These are phyloP conservation scores for Musa beccarii DNA, from an alignment of 176 grass and related monocot species.

Conservation along the genomic window DNA sequence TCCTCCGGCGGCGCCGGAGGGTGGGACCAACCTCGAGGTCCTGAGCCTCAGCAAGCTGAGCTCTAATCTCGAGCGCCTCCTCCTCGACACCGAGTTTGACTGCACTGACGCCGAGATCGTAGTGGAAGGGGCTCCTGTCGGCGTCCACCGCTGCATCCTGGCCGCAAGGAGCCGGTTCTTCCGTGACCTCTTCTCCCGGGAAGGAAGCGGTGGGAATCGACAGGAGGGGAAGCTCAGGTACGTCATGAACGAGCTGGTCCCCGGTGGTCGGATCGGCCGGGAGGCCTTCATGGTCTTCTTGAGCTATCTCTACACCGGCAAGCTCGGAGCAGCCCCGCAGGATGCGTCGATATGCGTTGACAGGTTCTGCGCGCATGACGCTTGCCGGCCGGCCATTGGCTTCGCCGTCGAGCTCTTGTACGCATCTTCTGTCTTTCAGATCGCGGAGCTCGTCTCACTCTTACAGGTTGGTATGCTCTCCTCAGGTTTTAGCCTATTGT, in stretches of 20 bases:
- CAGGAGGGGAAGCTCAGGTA: conserved; percentile 42
- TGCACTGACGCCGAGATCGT: conserved; percentile 83
- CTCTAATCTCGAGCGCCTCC: conserved; percentile 59
- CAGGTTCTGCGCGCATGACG: conserved; percentile 62
- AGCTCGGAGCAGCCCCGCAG: conserved; percentile 28
- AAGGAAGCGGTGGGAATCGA: neutral
- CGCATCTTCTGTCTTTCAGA: conserved; percentile 60
- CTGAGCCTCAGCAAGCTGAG: conserved; percentile 70
- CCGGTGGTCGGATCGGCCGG: conserved; percentile 42
- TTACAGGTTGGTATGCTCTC: conserved; percentile 46
- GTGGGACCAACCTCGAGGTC: conserved; percentile 28
- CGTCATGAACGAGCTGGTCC: conserved; percentile 64
- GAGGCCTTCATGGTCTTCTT: conserved; percentile 68
- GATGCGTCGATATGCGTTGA: conserved; percentile 72
- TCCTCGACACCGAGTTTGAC: conserved; percentile 47
- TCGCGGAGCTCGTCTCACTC: conserved; percentile 59
- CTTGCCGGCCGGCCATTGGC: conserved; percentile 69
- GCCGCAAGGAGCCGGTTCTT: conserved; percentile 83
- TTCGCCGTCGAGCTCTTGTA: conserved; percentile 70
- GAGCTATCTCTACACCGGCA: conserved; percentile 80
- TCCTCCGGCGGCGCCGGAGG: conserved; percentile 11
- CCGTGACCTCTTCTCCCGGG: conserved; percentile 40
- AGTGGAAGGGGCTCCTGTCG: conserved; percentile 46
- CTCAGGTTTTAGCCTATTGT: neutral
- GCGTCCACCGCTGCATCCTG: conserved; percentile 88